phyloP scores from a whole-genome alignment of 2,329 filamentous ascomycete species.

The Podosphaera xanthii region DNA sequence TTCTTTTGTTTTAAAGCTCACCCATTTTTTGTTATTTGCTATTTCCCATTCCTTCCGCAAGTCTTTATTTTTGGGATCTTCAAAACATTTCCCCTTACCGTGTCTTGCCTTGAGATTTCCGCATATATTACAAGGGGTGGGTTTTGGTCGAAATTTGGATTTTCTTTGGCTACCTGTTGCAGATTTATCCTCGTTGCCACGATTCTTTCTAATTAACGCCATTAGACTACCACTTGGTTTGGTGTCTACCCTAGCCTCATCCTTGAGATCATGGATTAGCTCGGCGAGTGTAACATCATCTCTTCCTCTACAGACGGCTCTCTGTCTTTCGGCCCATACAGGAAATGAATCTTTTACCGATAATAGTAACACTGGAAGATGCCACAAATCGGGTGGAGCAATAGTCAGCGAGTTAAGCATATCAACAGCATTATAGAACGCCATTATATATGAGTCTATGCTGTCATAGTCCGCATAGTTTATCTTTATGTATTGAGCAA shows the following conservation, averaged over 20 bases:
- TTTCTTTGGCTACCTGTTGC: neutral
- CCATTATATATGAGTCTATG: neutral
- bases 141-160: neutral
- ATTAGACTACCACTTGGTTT: slow-evolving; percentile 1
- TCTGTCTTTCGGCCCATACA: slow-evolving; percentile 1
- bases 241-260: neutral
- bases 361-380: neutral
- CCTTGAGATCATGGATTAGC: neutral
- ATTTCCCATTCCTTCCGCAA: neutral
- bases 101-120: neutral
- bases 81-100: neutral
- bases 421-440: neutral
- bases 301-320: neutral
- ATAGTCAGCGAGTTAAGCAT: neutral
- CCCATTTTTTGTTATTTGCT: neutral
- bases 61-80: slow-evolving; percentile 1
- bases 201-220: neutral
- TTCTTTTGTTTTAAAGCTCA: neutral
- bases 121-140: neutral
- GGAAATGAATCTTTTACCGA: neutral
- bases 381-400: neutral
- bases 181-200: neutral
- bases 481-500: neutral
- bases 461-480: neutral
- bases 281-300: neutral